Evolutionary conservation across 176 grass and related monocot genomes (phyloP), one percentile per base, ranked within the genome.

Genomic region (Triticum turgidum): DNA sequence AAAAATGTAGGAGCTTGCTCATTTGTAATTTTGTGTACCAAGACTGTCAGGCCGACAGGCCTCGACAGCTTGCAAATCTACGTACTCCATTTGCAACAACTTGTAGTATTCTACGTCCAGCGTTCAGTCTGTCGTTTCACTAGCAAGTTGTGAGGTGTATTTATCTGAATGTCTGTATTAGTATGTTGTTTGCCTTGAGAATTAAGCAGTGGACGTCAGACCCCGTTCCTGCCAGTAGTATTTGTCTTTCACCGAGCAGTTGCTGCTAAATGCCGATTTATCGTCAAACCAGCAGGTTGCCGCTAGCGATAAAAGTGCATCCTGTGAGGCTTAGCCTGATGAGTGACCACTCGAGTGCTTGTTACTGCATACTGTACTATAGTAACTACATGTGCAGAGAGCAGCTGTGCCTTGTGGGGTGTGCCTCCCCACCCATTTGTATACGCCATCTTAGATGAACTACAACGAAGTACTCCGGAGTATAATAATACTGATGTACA

Each of bases 11-110:
- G 69, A 72, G 37, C 69, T 61, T 76, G 77, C 64, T 49, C 45
- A 49, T 56, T 58, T 12, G 78, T 25, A 63, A 49, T 49, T 49
- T 49, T 49, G 79, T 83, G 66, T 70, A 11, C 27, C 32, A 9
- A 61, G 84, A 87, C 84, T 39, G 69, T 80, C 88, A 89, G 88
- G 35, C 38, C 45, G 45, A 49, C 45, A 14, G 13, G 45, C 10
- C 45, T 49, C n/a, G 82, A 85, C 82, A 76, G 45, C 80, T 73
- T 17, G 52, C 38, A 54, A 66, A 80, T 76, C 37, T 68, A 82
- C 35, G 47, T 85, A 72, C 86, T 63, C 4, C 49, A 70, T n/a
- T 83, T 51, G 27, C 38, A 80, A 52, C 21, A 61, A 58, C 11
- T 32, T 33, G 69, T 44, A 24, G 12, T 69, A 42, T 61, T 73